Evolutionary conservation across 768 basidiomycete genomes (phyloP).

Genomic region (Suillus discolor): DNA sequence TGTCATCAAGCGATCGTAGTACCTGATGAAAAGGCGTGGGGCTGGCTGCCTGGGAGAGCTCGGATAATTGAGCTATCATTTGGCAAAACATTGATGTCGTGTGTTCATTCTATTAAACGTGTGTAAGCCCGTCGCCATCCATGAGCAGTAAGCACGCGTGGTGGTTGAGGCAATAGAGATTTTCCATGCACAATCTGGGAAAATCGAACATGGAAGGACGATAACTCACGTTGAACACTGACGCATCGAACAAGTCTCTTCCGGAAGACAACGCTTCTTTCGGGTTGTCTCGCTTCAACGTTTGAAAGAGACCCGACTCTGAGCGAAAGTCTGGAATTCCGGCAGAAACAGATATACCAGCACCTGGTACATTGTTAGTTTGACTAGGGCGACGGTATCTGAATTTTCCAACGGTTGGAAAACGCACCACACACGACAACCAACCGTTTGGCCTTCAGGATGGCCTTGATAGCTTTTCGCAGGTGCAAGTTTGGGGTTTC

Average conservation of each 20-base stretch:
- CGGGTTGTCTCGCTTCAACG: slow-evolving; percentile 77
- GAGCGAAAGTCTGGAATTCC: slow-evolving; percentile 93
- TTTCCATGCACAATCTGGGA: slow-evolving; percentile 1
- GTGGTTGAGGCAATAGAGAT: slow-evolving; percentile 3
- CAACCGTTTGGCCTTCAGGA: slow-evolving; percentile 78
- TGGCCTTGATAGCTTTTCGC: slow-evolving; percentile 58
- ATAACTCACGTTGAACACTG: slow-evolving; percentile 76
- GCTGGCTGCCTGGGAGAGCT: slow-evolving; percentile 66
- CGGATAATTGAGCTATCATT: slow-evolving; percentile 85
- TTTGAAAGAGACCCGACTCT: slow-evolving; percentile 75
- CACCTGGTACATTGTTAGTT: slow-evolving; percentile 49
- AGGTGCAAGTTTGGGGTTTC: slow-evolving; percentile 49
- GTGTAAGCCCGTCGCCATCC: slow-evolving; percentile 22
- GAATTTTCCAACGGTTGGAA: slow-evolving; percentile 15
- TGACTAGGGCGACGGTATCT: slow-evolving; percentile 13
- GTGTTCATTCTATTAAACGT: slow-evolving; percentile 58
- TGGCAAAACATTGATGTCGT: slow-evolving; percentile 81
- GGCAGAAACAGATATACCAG: slow-evolving; percentile 85
- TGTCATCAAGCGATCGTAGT: slow-evolving; percentile 73
- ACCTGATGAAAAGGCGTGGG: slow-evolving; percentile 84
- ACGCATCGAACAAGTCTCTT: slow-evolving; percentile 89
- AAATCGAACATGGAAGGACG: slow-evolving; percentile 10
- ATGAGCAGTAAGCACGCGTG: slow-evolving; percentile 7
- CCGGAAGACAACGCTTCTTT: slow-evolving; percentile 71
- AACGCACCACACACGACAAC: slow-evolving; percentile 85